A percentile compares a stretch with the other conserved stretches of the same genome.
These are phyloP conservation scores for Suillus subluteus DNA, from an alignment of 768 basidiomycete species.

Conservation along the genomic window DNA sequence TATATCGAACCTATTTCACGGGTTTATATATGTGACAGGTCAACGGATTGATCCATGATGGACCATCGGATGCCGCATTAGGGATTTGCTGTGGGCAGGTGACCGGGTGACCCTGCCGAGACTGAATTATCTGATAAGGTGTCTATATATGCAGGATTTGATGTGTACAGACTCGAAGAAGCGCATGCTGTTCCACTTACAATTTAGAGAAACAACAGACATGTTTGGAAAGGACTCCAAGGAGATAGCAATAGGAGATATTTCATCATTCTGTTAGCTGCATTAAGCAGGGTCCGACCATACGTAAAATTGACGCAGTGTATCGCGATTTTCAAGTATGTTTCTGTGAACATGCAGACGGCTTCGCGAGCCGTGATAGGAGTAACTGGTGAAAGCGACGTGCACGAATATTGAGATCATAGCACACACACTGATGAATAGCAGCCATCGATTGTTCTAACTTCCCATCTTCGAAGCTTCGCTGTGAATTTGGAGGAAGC, in stretches of 20 bases:
- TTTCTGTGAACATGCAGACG: background rate
- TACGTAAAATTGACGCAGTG: background rate
- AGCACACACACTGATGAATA: background rate
- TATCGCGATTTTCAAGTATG: background rate
- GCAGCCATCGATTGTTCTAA: background rate
- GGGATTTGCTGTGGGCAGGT: background rate
- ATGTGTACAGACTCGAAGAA: background rate
- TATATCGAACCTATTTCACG: background rate
- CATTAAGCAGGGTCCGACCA: background rate
- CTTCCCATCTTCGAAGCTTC: background rate
- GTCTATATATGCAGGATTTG: background rate
- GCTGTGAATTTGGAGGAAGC: background rate
- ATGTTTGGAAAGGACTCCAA: background rate
- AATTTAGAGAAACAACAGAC: background rate
- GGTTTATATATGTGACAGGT: slow-evolving; percentile 7
- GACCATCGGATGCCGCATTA: background rate
- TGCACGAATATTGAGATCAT: background rate
- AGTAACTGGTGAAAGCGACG: background rate
- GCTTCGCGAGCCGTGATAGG: background rate
- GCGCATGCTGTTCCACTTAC: background rate
- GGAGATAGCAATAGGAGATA: background rate
- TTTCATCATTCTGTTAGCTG: background rate
- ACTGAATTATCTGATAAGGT: slow-evolving; percentile 1
- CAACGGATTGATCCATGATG: background rate
- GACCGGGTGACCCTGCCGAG: background rate